Evolutionary conservation across 1,284 basidiomycete species (phyloP).

Genomic region (Ustilago loliicola): DNA sequence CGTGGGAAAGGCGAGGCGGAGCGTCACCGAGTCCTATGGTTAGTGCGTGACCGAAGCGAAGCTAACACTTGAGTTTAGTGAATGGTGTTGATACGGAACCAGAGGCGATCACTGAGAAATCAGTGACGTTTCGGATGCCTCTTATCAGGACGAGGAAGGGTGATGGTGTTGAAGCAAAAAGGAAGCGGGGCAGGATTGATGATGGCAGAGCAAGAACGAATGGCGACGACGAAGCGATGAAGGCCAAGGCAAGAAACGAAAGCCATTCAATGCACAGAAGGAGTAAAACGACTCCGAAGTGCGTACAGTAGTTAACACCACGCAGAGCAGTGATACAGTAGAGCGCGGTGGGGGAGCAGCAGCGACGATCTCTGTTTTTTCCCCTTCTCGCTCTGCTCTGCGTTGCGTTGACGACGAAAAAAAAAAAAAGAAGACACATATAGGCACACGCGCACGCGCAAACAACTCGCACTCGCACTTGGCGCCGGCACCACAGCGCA

Average conservation of each 20-base stretch:
- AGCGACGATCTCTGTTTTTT: neutral
- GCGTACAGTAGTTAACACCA: too few relatives aligned
- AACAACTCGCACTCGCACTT: neutral
- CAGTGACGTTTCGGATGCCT: slow-evolving; percentile 1
- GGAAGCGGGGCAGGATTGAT: neutral
- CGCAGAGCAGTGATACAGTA: neutral
- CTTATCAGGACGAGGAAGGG: neutral
- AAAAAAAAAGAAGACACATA: neutral
- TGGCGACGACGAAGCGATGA: neutral
- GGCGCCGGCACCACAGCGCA: neutral
- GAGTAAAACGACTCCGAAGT: too few relatives aligned
- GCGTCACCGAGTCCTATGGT: neutral
- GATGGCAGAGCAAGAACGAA: slow-evolving; percentile 2
- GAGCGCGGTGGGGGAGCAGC: neutral
- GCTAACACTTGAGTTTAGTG: too few relatives aligned
- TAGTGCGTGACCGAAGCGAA: neutral
- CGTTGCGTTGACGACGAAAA: neutral
- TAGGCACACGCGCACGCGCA: slow-evolving; percentile 2
- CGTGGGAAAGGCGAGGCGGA: slow-evolving; percentile 1
- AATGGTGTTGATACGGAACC: neutral
- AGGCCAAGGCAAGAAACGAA: neutral
- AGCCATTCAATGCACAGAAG: slow-evolving; percentile 2
- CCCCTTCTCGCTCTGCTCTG: neutral
- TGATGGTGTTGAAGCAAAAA: neutral
- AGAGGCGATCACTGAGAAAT: neutral